These are phyloP conservation scores for Neohortaea acidophila DNA, from an alignment of 495 filamentous ascomycete genomes.

Conservation along the genomic window DNA sequence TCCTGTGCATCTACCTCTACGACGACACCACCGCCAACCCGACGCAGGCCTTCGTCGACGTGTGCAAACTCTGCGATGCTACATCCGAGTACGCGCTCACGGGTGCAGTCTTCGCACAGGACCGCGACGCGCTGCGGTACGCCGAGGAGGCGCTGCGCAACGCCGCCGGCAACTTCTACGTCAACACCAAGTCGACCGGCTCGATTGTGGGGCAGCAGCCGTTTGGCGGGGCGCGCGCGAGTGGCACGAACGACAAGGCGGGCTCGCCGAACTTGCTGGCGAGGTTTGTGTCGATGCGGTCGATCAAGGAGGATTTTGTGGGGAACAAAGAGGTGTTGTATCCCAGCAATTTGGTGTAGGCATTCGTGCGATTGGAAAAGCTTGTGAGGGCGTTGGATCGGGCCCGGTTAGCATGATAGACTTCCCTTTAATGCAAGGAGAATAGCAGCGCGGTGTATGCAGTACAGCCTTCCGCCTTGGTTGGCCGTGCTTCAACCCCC, in stretches of 20 bases:
- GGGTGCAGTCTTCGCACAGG: constrained; percentile 28
- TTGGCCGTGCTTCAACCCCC: no score
- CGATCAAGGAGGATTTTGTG: constrained; percentile 30
- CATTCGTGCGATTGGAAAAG: no score
- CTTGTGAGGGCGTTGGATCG: no score
- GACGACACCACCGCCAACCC: constrained; percentile 31
- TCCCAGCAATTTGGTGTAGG: constrained; percentile 26
- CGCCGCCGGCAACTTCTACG: constrained; percentile 30
- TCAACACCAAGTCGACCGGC: constrained; percentile 30
- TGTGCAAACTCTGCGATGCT: constrained; percentile 24
- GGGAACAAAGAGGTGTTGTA: constrained; percentile 24
- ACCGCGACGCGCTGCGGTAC: constrained; percentile 23
- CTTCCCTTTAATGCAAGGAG: no score
- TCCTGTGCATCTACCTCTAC: constrained; percentile 46
- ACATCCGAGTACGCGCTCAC: constrained; percentile 29
- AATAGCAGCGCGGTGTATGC: no score
- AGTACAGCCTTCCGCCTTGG: no score
- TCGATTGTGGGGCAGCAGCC: constrained; percentile 31
- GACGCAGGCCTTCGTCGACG: constrained; percentile 17
- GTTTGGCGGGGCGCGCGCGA: constrained; percentile 29
- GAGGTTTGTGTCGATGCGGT: constrained; percentile 29
- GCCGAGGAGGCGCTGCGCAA: constrained; percentile 28
- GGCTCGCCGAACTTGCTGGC: constrained; percentile 26
- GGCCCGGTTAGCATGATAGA: no score
- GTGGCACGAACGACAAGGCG: constrained; percentile 32